Evolutionary conservation across 1,284 basidiomycete species (phyloP), one percentile per base, ranked within the genome.

Genomic region (Coniferiporia sulphurascens): DNA sequence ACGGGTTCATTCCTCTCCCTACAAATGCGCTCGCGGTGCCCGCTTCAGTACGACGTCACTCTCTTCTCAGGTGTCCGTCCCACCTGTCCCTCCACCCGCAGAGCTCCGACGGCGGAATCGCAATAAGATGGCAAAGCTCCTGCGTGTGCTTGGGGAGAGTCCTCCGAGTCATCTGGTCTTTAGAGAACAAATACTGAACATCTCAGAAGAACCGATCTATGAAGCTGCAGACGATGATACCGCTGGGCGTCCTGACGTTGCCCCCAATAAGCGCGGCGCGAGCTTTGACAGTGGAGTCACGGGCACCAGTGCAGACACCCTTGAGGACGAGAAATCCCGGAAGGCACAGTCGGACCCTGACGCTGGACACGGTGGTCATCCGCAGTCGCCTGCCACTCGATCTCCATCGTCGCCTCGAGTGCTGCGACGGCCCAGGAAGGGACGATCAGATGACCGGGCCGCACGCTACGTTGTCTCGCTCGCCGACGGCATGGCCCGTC

Each of bases 71-170:
- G 52, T 58, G 12, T 58, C 52, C 15, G 56, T 62, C 10, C 60
- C 60, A 2, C 60, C 60, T 13, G 38, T 55, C 12, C 60, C 60
- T 4, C 46, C 56, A 12, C 22, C 56, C 3, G 36, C 60, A 8
- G 56, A 62, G 32, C 3, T 62, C 6, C 56, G 56, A 13, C 55
- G 55, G 12, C 51, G 60, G 13, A 58, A 62, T 41, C 51, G 56
- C 27, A 46, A 58, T 15, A 62, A 62, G 41, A 62, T 62, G 60
- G 60, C 60, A 21, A 62, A 62, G 48, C 52, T 62, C 7, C 55
- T 58, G 13, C 60, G 60, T 50, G 48, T 62, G 5, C 60, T 62
- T 15, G 60, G 60, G 12, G 60, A 62, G 13, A 56, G 56, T 10
- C 60, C 60, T 7, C 60, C 60, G 2, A 55, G 35, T 13, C 17